Conservation (phyloP, 768 basidiomycete genomes). For the Panellus pusillus region DNA sequence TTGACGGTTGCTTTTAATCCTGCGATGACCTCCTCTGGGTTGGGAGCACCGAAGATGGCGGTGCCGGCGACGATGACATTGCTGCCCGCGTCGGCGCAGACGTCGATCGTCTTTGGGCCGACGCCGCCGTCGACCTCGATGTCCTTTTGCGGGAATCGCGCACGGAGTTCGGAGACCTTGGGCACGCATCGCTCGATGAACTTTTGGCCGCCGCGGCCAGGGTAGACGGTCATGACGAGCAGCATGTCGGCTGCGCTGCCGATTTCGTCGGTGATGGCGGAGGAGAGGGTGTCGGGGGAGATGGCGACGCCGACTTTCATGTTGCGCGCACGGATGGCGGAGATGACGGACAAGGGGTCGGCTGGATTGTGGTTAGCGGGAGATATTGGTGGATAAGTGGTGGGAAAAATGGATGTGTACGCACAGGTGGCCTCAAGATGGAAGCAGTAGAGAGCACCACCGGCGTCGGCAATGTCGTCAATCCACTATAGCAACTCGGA, state of each 20-base stretch:
- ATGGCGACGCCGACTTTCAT: constrained; percentile 98
- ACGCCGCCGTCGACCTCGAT: constrained; percentile 99
- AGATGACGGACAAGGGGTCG: constrained; percentile 74
- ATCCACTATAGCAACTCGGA: constrained; percentile 71
- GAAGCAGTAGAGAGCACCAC: constrained; percentile 94
- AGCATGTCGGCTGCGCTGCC: constrained; percentile 89
- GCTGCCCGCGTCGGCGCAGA: constrained; percentile 91
- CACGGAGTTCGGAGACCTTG: constrained; percentile 88
- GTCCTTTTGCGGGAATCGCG: constrained; percentile 89
- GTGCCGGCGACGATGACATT: constrained; percentile 99
- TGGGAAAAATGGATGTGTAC: constrained; percentile 26
- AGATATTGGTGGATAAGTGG: background rate
- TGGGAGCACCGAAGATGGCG: constrained; percentile 83
- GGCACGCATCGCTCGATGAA: constrained; percentile 91
- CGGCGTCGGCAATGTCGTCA: constrained; percentile 91
- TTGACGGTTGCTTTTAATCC: constrained; percentile 69
- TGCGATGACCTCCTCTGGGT: constrained; percentile 77
- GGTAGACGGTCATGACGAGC: constrained; percentile 97
- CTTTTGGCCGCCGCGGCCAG: constrained; percentile 95
- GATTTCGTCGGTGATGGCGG: constrained; percentile 83
- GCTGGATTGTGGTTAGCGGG: constrained; percentile 33
- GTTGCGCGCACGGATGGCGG: constrained; percentile 72
- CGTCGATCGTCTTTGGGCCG: constrained; percentile 84
- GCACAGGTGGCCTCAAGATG: constrained; percentile 91
- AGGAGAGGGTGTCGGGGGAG: constrained; percentile 90